A percentile compares a stretch with the other conserved stretches of the same genome.
These are phyloP conservation scores for Eucalyptus pauciflora DNA, from an alignment of 345 rosid species.

Conservation along the genomic window DNA sequence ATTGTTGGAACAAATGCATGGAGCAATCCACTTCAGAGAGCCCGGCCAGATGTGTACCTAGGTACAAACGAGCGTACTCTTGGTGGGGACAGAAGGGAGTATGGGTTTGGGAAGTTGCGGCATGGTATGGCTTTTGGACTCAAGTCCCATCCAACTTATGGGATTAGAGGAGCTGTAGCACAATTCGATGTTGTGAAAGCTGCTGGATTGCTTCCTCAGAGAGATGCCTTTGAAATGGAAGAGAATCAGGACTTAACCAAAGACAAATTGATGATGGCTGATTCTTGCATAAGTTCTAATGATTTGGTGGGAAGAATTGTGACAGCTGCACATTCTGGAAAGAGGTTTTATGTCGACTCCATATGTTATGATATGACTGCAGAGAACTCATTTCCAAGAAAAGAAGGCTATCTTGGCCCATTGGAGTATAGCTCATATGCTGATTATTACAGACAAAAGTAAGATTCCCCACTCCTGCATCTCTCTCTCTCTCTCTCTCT, in stretches of 20 bases:
- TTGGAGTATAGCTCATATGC: conserved; percentile 88
- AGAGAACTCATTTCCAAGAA: conserved; percentile 91
- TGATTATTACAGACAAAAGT: conserved; percentile 96
- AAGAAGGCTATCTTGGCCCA: conserved; percentile 99
- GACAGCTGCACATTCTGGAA: conserved; percentile 98
- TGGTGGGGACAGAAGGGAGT: conserved; percentile 98
- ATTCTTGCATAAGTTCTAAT: conserved; percentile 39
- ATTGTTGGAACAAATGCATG: conserved; percentile 54
- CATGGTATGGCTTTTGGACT: conserved; percentile 78
- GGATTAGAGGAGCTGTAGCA: conserved; percentile 97
- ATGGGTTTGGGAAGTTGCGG: conserved; percentile 94
- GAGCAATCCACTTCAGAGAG: conserved; percentile 96
- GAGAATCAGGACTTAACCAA: conserved; percentile 15
- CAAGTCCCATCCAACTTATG: conserved; percentile 96
- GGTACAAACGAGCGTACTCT: conserved; percentile 98
- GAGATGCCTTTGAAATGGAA: conserved; percentile 35
- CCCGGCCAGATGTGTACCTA: conserved; percentile 96
- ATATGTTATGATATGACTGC: conserved; percentile 83
- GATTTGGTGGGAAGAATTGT: conserved; percentile 77
- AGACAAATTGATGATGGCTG: conserved; percentile 82
- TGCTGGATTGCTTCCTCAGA: conserved; percentile 70
- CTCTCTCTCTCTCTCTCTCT: background rate
- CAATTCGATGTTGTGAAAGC: conserved; percentile 88
- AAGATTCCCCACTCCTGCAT: conserved; percentile 1
- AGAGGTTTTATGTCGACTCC: conserved; percentile 95